These are phyloP conservation scores for Suillus cothurnatus DNA, from an alignment of 768 basidiomycete genomes.

Conservation along the genomic window DNA sequence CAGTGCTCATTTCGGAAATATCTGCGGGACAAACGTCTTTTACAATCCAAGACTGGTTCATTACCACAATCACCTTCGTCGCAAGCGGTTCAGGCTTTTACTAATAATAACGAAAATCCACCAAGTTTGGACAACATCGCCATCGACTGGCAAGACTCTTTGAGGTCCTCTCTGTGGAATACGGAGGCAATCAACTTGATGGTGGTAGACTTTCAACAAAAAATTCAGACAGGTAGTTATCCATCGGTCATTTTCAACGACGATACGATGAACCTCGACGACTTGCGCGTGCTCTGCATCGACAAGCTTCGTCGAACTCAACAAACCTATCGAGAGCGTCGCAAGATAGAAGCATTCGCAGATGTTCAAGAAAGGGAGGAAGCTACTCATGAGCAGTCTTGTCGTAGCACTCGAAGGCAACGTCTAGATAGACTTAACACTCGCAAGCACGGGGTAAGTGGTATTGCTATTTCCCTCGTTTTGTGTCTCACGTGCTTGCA, in stretches of 20 bases:
- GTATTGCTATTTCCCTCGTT: too few relatives aligned
- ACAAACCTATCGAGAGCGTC: not conserved
- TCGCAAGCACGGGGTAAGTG: too few relatives aligned
- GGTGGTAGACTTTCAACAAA: not conserved
- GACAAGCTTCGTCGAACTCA: conserved; percentile 4
- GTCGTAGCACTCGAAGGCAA: not conserved
- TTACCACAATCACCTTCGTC: not conserved
- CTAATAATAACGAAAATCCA: not conserved
- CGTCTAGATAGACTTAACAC: too few relatives aligned
- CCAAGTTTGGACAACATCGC: conserved; percentile 5
- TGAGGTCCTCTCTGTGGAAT: conserved; percentile 11
- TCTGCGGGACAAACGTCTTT: not conserved
- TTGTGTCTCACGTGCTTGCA: too few relatives aligned
- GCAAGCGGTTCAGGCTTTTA: conserved; percentile 3
- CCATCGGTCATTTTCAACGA: not conserved
- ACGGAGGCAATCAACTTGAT: conserved; percentile 2
- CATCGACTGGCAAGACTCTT: not conserved
- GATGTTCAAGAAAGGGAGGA: not conserved
- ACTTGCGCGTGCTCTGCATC: not conserved
- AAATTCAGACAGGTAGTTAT: not conserved
- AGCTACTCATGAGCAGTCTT: not conserved
- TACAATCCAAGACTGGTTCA: not conserved
- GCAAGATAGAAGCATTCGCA: not conserved
- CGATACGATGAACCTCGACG: conserved; percentile 1
- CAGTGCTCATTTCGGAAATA: conserved; percentile 3